Evolutionary conservation across 1,139 yeast species (phyloP).

Genomic region (Hemisphaericaspora xylofermentans): DNA sequence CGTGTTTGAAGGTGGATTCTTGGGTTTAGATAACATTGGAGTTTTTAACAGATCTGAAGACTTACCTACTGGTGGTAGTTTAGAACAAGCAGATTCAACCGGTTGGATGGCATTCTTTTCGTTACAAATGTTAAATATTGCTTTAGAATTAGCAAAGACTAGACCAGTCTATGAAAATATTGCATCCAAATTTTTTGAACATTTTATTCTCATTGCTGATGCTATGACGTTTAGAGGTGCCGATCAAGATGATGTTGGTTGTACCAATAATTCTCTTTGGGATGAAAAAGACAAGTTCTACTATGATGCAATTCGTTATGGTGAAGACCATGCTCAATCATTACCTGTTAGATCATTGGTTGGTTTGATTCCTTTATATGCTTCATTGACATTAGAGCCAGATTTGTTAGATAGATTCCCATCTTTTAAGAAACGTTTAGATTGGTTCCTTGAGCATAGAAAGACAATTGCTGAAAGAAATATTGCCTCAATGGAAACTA

Average conservation of each 20-base stretch:
- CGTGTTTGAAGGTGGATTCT: slow-evolving; percentile 92
- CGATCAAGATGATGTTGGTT: slow-evolving; percentile 44
- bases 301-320: slow-evolving; percentile 91
- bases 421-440: slow-evolving; percentile 77
- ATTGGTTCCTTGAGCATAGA: slow-evolving; percentile 82
- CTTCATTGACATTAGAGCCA: slow-evolving; percentile 87
- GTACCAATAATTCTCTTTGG: slow-evolving; percentile 74
- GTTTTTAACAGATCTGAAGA: slow-evolving; percentile 93
- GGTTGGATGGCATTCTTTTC: slow-evolving; percentile 99
- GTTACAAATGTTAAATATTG: slow-evolving; percentile 89
- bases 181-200: slow-evolving; percentile 95
- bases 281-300: slow-evolving; percentile 87
- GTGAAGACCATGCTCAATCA: slow-evolving; percentile 65
- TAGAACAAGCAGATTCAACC: slow-evolving; percentile 95
- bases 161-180: slow-evolving; percentile 90
- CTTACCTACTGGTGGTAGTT: slow-evolving; percentile 86
- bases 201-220: slow-evolving; percentile 87
- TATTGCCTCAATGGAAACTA: slow-evolving; percentile 81
- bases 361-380: slow-evolving; percentile 91
- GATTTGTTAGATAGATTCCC: slow-evolving; percentile 79
- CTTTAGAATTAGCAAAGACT: slow-evolving; percentile 82
- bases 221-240: slow-evolving; percentile 82
- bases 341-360: slow-evolving; percentile 89
- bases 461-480: slow-evolving; percentile 77
- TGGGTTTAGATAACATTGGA: slow-evolving; percentile 93